Conservation (phyloP, 164 flowering plant genomes). For the Dillenia suffruticosa region DNA sequence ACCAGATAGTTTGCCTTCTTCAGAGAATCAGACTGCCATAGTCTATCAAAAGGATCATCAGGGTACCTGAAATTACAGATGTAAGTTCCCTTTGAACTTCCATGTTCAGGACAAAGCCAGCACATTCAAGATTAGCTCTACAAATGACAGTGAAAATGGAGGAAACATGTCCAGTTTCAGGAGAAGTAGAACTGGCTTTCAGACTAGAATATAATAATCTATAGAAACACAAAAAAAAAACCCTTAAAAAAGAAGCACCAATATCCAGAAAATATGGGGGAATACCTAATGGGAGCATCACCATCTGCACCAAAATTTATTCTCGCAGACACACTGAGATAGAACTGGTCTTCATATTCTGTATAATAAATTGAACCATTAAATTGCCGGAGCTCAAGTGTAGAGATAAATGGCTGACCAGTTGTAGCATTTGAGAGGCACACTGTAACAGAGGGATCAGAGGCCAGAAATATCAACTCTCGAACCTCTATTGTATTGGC, state of each 20-base stretch:
- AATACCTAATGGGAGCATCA: slow-evolving; percentile 81
- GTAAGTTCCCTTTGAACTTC: too few species aligned
- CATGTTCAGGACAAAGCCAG: too few species aligned
- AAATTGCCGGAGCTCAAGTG: slow-evolving; percentile 95
- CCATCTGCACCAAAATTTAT: slow-evolving; percentile 91
- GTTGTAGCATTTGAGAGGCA: slow-evolving; percentile 96
- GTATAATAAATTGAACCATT: slow-evolving; percentile 84
- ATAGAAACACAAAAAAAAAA: neutral
- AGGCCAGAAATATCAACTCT: slow-evolving; percentile 84
- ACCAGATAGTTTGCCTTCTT: slow-evolving; percentile 92
- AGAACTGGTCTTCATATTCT: slow-evolving; percentile 60
- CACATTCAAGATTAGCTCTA: too few species aligned
- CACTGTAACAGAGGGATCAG: slow-evolving; percentile 60
- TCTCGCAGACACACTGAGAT: slow-evolving; percentile 85
- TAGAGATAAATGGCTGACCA: slow-evolving; percentile 93
- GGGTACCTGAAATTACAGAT: slow-evolving; percentile 67
- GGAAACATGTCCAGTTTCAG: too few species aligned
- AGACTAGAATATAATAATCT: too few species aligned
- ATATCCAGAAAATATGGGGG: neutral
- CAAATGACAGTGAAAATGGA: too few species aligned
- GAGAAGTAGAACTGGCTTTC: too few species aligned
- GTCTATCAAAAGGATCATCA: slow-evolving; percentile 95
- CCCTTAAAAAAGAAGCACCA: neutral
- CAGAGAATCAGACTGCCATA: slow-evolving; percentile 86
- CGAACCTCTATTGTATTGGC: slow-evolving; percentile 54